Percentiles rank a stretch among this genome's conserved stretches.
Evolutionary conservation across 179 eudicot species (phyloP).

Genomic region (Silene noctiflora): DNA sequence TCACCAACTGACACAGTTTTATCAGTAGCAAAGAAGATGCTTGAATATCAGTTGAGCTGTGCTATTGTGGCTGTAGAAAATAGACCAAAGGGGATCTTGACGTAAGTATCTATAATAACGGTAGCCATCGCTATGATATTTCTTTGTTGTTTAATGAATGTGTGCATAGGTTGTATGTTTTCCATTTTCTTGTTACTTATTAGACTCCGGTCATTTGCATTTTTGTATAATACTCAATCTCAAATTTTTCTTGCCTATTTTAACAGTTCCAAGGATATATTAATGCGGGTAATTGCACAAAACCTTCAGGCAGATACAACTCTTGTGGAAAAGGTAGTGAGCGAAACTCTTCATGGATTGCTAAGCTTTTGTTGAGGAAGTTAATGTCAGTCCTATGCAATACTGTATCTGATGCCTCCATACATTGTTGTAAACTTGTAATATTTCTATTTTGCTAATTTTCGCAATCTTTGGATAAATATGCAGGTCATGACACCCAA

Average conservation of each 20-base stretch:
- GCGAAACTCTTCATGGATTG: background rate
- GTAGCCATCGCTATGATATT: conserved; percentile 3
- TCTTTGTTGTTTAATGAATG: background rate
- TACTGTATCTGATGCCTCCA: background rate
- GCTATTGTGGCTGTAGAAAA: conserved; percentile 75
- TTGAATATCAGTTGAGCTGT: conserved; percentile 54
- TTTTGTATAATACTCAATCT: background rate
- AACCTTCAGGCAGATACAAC: conserved; percentile 77
- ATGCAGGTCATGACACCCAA: conserved; percentile 88
- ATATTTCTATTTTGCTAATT: background rate
- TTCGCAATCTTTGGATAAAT: conserved; percentile 7
- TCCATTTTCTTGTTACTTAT: background rate
- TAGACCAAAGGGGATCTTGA: conserved; percentile 81
- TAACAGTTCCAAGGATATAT: conserved; percentile 85
- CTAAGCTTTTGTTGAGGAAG: no score
- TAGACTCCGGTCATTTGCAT: background rate
- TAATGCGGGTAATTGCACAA: conserved; percentile 80
- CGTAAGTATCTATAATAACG: conserved; percentile 46
- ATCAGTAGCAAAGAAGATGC: conserved; percentile 80
- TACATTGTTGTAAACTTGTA: conserved; percentile 7
- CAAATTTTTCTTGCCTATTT: conserved; percentile 5
- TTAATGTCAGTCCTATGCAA: no score
- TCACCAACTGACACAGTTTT: conserved; percentile 81
- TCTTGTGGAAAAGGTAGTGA: conserved; percentile 73
- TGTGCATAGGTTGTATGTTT: background rate